Base-by-base conservation (phyloP, 768 basidiomycete genomes). In the Russula ochroleuca region DNA sequence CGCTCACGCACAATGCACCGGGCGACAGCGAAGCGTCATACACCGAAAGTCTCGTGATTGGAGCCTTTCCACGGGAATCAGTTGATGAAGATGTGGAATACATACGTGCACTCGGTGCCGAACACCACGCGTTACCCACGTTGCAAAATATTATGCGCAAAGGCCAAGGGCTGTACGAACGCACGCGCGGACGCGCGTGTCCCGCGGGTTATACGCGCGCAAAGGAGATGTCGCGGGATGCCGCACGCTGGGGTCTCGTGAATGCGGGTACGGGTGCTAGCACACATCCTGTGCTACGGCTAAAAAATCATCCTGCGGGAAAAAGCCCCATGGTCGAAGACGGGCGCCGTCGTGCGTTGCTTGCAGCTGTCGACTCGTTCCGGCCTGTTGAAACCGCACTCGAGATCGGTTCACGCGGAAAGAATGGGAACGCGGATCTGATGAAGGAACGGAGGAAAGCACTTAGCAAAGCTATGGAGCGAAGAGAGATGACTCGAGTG, bases 121-220 rank as follows among this genome's bases (percentile, higher is more conserved):
- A 79, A 38, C 83, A 90, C 57, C 83, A 85, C 67, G 81, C 81
- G 13, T 80, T 98, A 28, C 77, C 82, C 11, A 76, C 80, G 48
- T 75, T 96, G 33, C 80, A 88, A 23, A 85, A 86, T 5, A 92
- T 98, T 63, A 95, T 96, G 86, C 80, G 80, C 65, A 85, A 92
- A 57, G 95, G 94, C 0, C 94, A 98, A 67, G 77, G 81, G 2
- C 90, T 98, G 92, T 98, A 96, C 73, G 94, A 98, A 70, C 86
- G 94, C 37, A 92, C 91, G 65, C 88, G 92, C 73, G 90, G 89
- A 23, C 97, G 95, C 72, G 95, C 96, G 19, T 90, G 87, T 70
- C 81, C 83, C 17, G 86, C 86, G 61, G 90, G 88, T 70, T 92
- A 98, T 76, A 85, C 87, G 67, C 85, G 94, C 6, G 89, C 95